Percentiles rank a stretch among this genome's conserved stretches.
Conservation (phyloP, 148 eudicot genomes). For the Polygonum maritimum region DNA sequence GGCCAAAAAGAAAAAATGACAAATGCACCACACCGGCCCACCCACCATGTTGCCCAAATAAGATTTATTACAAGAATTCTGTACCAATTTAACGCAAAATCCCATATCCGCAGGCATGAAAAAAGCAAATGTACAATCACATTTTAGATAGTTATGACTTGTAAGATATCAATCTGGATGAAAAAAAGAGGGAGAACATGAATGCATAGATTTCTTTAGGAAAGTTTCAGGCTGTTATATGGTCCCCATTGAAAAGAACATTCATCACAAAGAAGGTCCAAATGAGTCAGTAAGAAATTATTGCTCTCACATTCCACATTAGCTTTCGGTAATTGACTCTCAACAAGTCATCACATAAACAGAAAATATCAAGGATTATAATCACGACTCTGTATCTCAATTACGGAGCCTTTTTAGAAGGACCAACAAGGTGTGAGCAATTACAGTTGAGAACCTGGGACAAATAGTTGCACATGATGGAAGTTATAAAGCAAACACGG, state of each 20-base stretch:
- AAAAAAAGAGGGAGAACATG: background rate
- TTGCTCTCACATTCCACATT: conserved; percentile 3
- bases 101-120: background rate
- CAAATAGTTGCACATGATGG: too few relatives aligned
- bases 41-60: background rate
- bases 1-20: background rate
- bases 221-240: background rate
- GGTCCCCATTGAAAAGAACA: conserved; percentile 8
- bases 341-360: conserved; percentile 1
- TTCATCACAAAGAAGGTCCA: background rate
- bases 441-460: too few relatives aligned
- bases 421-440: too few relatives aligned
- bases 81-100: background rate
- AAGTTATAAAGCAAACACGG: too few relatives aligned
- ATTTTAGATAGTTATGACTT: background rate
- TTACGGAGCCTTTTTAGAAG: too few relatives aligned
- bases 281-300: background rate
- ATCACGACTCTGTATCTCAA: background rate
- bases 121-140: background rate
- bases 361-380: background rate
- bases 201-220: conserved; percentile 5
- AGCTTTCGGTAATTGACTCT: background rate
- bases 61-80: background rate
- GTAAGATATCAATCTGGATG: background rate
- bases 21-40: background rate